phyloP scores from a whole-genome alignment of 352 stramenopile species.

The Phytophthora hybrid region DNA sequence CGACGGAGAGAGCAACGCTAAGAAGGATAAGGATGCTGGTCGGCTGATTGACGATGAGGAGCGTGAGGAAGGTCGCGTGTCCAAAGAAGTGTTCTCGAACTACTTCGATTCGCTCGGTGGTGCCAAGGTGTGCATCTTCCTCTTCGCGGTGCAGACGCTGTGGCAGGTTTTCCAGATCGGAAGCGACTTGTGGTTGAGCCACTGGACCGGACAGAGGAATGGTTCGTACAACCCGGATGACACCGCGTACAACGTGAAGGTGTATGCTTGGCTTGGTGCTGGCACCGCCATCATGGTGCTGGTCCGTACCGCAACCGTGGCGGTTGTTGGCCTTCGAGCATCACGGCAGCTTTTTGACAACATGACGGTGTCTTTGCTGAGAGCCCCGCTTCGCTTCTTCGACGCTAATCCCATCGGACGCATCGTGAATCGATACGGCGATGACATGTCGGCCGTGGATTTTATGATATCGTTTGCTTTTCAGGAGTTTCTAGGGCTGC shows the following conservation, averaged over 20 bases:
- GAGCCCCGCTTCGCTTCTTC: conserved; percentile 92
- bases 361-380: conserved; percentile 85
- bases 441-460: conserved; percentile 92
- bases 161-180: conserved; percentile 52
- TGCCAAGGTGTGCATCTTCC: conserved; percentile 26
- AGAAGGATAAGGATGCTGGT: conserved; percentile 16
- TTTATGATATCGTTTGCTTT: conserved; percentile 59
- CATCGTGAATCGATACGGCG: conserved; percentile 91
- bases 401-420: conserved; percentile 91
- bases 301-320: conserved; percentile 42
- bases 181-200: conserved; percentile 46
- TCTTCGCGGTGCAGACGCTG: conserved; percentile 29
- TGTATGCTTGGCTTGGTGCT: conserved; percentile 45
- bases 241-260: conserved; percentile 36
- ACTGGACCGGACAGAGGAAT: conserved; percentile 49
- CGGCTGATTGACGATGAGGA: conserved; percentile 54
- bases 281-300: conserved; percentile 47
- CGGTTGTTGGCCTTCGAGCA: conserved; percentile 43
- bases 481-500: conserved; percentile 56
- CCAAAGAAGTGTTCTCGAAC: conserved; percentile 42
- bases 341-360: conserved; percentile 82
- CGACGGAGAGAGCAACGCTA: conserved; percentile 10
- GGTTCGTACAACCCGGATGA: conserved; percentile 27
- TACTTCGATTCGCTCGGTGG: conserved; percentile 59
- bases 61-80: conserved; percentile 54